phyloP scores from a whole-genome alignment of 1,284 basidiomycete species.

The Malassezia pachydermatis region DNA sequence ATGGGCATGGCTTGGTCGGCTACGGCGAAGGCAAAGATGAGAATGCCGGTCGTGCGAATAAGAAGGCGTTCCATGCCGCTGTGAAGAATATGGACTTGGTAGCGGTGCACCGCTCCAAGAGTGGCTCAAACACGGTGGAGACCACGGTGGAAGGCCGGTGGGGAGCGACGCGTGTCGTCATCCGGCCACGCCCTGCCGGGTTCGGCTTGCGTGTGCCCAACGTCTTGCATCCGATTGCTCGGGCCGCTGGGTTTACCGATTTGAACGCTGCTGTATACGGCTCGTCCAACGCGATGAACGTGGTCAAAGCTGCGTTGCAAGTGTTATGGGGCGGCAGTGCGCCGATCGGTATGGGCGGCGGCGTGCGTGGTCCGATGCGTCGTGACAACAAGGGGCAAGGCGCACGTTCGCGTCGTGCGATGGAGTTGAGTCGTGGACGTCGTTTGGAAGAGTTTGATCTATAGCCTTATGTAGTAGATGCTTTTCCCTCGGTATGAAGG shows the following conservation, averaged over 20 bases:
- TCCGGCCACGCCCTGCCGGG: constrained; percentile 74
- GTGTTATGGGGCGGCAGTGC: constrained; percentile 43
- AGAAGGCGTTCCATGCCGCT: constrained; percentile 63
- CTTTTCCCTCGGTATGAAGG: neutral
- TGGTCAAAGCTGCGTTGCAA: constrained; percentile 51
- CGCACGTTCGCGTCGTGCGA: constrained; percentile 28
- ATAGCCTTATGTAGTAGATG: neutral
- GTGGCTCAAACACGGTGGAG: constrained; percentile 66
- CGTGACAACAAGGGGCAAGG: constrained; percentile 42
- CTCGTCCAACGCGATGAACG: constrained; percentile 66
- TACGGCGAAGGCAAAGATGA: constrained; percentile 78
- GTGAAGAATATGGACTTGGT: constrained; percentile 80
- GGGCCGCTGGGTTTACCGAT: constrained; percentile 88
- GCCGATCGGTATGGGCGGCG: constrained; percentile 41
- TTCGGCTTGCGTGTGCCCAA: constrained; percentile 87
- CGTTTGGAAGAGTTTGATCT: constrained; percentile 28
- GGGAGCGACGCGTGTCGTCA: constrained; percentile 69
- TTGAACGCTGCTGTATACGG: constrained; percentile 88
- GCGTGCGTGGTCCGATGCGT: constrained; percentile 37
- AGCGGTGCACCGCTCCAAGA: constrained; percentile 45
- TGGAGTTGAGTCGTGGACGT: constrained; percentile 37
- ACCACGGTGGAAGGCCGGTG: constrained; percentile 69
- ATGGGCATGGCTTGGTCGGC: constrained; percentile 75
- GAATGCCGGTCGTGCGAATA: constrained; percentile 54
- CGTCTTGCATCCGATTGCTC: constrained; percentile 70